Conservation (phyloP, 2,329 filamentous ascomycete genomes). For the Apiospora sp. region DNA sequence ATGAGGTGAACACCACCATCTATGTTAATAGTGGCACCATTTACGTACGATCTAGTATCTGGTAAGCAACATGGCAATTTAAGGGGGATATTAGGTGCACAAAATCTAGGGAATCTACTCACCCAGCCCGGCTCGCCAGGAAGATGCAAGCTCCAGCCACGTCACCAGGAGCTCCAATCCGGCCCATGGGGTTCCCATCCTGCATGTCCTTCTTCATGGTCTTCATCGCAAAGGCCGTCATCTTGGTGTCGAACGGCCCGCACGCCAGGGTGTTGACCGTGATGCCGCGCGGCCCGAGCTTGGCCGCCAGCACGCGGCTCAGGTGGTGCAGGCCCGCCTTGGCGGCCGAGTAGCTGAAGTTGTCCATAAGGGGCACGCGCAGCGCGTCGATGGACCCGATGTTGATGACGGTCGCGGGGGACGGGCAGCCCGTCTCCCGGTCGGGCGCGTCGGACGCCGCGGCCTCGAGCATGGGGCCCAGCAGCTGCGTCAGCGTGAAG, state of each 20-base stretch:
- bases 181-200: slow-evolving; percentile 66
- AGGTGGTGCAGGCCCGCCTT: slow-evolving; percentile 74
- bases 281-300: slow-evolving; percentile 66
- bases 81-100: background rate
- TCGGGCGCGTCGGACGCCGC: slow-evolving; percentile 44
- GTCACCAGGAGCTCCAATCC: slow-evolving; percentile 73
- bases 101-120: slow-evolving; percentile 31
- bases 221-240: slow-evolving; percentile 70
- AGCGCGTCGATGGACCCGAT: slow-evolving; percentile 71
- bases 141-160: slow-evolving; percentile 77
- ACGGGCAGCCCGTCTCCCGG: slow-evolving; percentile 42
- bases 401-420: slow-evolving; percentile 68
- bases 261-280: slow-evolving; percentile 76
- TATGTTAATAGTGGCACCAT: slow-evolving; percentile 69
- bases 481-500: slow-evolving; percentile 70
- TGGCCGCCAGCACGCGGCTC: slow-evolving; percentile 64
- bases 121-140: slow-evolving; percentile 71
- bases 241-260: slow-evolving; percentile 74
- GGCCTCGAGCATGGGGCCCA: slow-evolving; percentile 65
- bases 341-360: slow-evolving; percentile 65
- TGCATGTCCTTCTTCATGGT: slow-evolving; percentile 62
- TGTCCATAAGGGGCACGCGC: slow-evolving; percentile 65
- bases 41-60: slow-evolving; percentile 60
- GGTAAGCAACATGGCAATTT: background rate
- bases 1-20: slow-evolving; percentile 62